Evolutionary conservation across 2,329 filamentous ascomycete species (phyloP), one percentile per base, ranked within the genome.

Genomic region (Aspergillus ustus): DNA sequence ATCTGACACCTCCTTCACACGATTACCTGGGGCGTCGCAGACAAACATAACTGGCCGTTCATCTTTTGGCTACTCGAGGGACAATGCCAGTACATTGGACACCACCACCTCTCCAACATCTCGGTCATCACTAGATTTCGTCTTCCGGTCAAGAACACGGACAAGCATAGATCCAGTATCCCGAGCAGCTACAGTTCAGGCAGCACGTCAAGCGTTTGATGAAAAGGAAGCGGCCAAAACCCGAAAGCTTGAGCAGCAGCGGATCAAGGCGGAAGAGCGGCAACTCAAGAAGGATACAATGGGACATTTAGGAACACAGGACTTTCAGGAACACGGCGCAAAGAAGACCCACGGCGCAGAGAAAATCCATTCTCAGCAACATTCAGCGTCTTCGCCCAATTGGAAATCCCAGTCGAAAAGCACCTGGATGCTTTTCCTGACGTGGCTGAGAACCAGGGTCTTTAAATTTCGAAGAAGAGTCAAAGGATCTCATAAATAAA

Each of bases 151-250:
- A 22, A 81, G 79, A 54, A 81, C 78, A 28, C 77, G 81, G 59
- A 75, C 79, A 4, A 83, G 83, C 60, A 79, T 78, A 17, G 85
- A 87, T 66, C 79, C 84, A 7, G 78, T 81, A 31, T 81, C 82
- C 5, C 81, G 84, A 44, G 84, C 84, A 46, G 84, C 85, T 19
- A 81, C 81, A 4, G 84, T 88, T 9, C 81, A 83, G 58, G 84
- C 83, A 49, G 82, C 84, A 5, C 81, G 86, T 7, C 77, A 82
- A 54, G 85, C 85, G 34, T 87, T 87, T 69, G 80, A 84, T 61
- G 84, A 87, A 65, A 85, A 85, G 66, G 84, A 87, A 73, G 83
- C 82, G 4, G 83, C 81, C 40, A 87, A 87, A 67, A 81, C 81
- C 58, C 80, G 78, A 53, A 85, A 84, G 66, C 75, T 81, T 50